Conservation (phyloP, 176 grass and related monocot genomes). For the Ananas comosus region DNA sequence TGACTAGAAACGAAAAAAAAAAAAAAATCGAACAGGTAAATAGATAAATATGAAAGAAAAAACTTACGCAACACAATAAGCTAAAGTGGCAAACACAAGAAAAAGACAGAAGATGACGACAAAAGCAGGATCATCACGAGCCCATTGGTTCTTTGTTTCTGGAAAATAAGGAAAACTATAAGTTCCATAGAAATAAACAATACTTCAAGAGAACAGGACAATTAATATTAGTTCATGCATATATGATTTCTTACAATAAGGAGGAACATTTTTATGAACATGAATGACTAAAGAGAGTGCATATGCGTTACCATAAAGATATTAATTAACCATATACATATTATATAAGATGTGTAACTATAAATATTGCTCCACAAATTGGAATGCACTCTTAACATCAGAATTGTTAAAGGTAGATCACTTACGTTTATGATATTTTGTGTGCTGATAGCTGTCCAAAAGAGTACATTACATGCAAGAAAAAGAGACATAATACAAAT, state of each 20-base stretch:
- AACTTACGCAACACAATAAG: constrained; percentile 91
- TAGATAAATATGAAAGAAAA: not conserved
- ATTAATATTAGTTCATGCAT: too few relatives aligned
- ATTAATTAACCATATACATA: too few relatives aligned
- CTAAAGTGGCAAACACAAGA: constrained; percentile 78
- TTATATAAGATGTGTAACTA: too few relatives aligned
- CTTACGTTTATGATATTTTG: constrained; percentile 97
- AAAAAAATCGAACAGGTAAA: not conserved
- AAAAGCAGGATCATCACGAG: constrained; percentile 96
- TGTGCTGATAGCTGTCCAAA: constrained; percentile 96
- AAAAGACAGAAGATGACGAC: constrained; percentile 89
- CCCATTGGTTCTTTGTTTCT: constrained; percentile 99
- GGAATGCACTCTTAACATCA: not conserved
- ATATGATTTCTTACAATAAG: too few relatives aligned
- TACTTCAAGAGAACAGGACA: not conserved
- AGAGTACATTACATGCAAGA: constrained; percentile 33
- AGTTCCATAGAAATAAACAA: not conserved
- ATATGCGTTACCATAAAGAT: too few relatives aligned
- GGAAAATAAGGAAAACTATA: constrained; percentile 19
- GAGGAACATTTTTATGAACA: too few relatives aligned
- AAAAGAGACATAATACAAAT: constrained; percentile 28
- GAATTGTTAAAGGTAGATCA: constrained; percentile 15
- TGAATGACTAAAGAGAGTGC: too few relatives aligned
- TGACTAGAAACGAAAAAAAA: not conserved
- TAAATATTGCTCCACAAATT: not conserved